These are phyloP conservation scores for Starmerella lactis-condensi DNA, from an alignment of 805 yeast species.

Conservation along the genomic window DNA sequence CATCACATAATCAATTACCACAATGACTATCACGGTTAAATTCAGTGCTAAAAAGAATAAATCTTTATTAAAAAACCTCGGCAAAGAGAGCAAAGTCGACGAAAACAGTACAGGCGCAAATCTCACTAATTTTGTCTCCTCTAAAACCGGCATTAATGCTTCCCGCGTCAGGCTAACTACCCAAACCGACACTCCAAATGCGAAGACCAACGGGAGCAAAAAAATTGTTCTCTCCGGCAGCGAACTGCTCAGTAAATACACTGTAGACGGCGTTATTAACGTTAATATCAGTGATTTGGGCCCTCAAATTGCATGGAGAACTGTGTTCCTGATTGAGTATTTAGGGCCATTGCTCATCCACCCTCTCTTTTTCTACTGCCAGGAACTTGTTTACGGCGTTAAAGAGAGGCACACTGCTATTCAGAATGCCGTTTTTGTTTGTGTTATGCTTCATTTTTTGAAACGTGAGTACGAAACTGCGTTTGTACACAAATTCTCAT, in stretches of 20 bases:
- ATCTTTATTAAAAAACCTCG: constrained; percentile 4
- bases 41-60: neutral
- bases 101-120: constrained; percentile 4
- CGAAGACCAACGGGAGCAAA: constrained; percentile 20
- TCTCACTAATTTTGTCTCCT: constrained; percentile 5
- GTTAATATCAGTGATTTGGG: constrained; percentile 76
- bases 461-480: constrained; percentile 82
- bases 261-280: constrained; percentile 25
- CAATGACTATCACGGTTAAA: neutral
- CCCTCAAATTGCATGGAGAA: constrained; percentile 79
- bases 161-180: constrained; percentile 41
- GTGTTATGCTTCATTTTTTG: constrained; percentile 56
- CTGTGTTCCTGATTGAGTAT: constrained; percentile 78
- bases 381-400: constrained; percentile 22
- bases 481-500: constrained; percentile 67
- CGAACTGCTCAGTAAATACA: constrained; percentile 31
- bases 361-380: constrained; percentile 33
- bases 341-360: constrained; percentile 77
- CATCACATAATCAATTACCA: too few species aligned
- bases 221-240: constrained; percentile 28
- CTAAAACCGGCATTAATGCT: constrained; percentile 27
- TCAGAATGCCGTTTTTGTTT: constrained; percentile 35
- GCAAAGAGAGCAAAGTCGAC: constrained; percentile 6
- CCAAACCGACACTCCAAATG: constrained; percentile 6
- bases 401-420: constrained; percentile 28